Base-by-base conservation (phyloP, 129 eudicot genomes). In the Deinandra increscens region DNA sequence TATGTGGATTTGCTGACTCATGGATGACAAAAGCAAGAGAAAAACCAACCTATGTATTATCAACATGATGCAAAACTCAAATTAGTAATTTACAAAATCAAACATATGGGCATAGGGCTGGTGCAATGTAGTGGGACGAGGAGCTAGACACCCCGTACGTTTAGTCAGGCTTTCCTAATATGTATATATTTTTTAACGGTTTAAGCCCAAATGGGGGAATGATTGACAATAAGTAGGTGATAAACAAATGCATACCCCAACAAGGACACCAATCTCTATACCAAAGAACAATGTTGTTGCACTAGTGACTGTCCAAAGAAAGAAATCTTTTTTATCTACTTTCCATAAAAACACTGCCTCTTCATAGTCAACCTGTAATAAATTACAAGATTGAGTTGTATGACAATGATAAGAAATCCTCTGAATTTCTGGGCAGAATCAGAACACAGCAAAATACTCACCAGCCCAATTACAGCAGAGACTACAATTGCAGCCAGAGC, bases 1-100 rank as follows among this genome's bases (percentile, higher is more conserved):
- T 75, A 77, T 90, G 99, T 60, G 99, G 99, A 79, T 94, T 94
- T 70, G 99, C 99, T 11, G 99, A 94, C 81, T 94, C 99, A 79
- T 90, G 96, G 71, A 94, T 94, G 72, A 94, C 97, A 77, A 94
- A 94, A 84, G 99, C 99, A 73, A 94, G 97, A 14, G 99, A 94
- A 79, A 82, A 81, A 15, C 99, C 97, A 43, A 94, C 99, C 99
- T 94, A 53, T 9, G 68, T 10, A 66, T 33, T 29, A 23, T 29
- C 51, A 63, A 48, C 17, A 49, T 42, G 8, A 22, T 49, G 42
- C 15, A 50, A 60, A 51, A 69, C 70, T 17, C 43, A 49, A 34
- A 76, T 69, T 76, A 76, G 68, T 60, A 68, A 49, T 68, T 39
- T 60, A 26, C 34, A 14, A 10, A 60, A 46, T 11, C 23, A 13